Evolutionary conservation across 768 basidiomycete species (phyloP).

Genomic region (Phylloporus scabripes): DNA sequence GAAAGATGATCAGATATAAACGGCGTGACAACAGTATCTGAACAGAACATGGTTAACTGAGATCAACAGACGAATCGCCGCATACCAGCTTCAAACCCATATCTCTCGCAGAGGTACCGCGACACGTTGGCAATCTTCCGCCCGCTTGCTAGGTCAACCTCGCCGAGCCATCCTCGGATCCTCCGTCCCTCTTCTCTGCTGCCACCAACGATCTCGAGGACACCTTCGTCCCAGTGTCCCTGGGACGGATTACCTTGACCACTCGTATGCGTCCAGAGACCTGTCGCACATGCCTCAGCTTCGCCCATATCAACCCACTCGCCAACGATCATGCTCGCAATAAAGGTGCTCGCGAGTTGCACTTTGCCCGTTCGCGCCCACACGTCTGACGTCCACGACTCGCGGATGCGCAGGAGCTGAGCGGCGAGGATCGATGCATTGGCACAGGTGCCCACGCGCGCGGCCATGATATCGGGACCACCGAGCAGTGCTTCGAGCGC

Average conservation of each 20-base stretch:
- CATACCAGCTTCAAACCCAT: conserved; percentile 71
- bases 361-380: conserved; percentile 75
- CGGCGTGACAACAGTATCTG: conserved; percentile 67
- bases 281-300: conserved; percentile 72
- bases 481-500: conserved; percentile 72
- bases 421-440: conserved; percentile 67
- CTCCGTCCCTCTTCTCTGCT: conserved; percentile 66
- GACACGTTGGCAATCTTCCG: conserved; percentile 62
- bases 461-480: conserved; percentile 71
- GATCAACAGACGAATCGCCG: background rate
- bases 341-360: conserved; percentile 70
- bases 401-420: conserved; percentile 73
- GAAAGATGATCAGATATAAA: conserved; percentile 78
- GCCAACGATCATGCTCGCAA: conserved; percentile 66
- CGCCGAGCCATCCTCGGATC: conserved; percentile 77
- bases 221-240: conserved; percentile 73
- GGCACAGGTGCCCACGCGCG: conserved; percentile 69
- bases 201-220: conserved; percentile 74
- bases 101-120: conserved; percentile 72
- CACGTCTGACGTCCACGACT: conserved; percentile 69
- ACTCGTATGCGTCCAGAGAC: conserved; percentile 61
- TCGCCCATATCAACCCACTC: conserved; percentile 69
- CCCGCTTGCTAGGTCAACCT: conserved; percentile 65
- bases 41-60: background rate
- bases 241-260: conserved; percentile 28